Conservation (phyloP, 164 flowering plant species). For the Sedum album region DNA sequence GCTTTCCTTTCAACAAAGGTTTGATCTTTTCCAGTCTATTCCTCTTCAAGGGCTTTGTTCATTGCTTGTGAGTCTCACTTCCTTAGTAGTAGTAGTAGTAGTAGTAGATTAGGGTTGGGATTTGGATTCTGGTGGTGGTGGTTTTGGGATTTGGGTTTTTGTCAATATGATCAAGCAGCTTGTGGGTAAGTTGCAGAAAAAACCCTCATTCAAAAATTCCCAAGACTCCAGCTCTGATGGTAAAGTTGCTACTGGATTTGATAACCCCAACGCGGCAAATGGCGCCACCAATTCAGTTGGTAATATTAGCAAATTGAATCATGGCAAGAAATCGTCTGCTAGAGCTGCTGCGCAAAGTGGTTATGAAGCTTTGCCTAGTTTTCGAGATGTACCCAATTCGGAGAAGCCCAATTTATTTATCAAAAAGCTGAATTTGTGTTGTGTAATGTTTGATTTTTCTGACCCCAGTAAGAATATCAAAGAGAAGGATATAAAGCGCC, state of each 20-base stretch:
- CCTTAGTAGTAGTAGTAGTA: neutral
- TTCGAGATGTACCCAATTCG: slow-evolving; percentile 61
- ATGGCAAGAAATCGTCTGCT: slow-evolving; percentile 37
- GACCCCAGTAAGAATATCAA: slow-evolving; percentile 56
- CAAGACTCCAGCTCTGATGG: slow-evolving; percentile 9
- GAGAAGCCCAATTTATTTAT: slow-evolving; percentile 64
- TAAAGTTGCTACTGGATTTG: neutral
- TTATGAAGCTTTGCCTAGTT: slow-evolving; percentile 63
- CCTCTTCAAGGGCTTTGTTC: neutral
- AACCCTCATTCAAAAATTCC: slow-evolving; percentile 60
- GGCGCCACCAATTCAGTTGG: slow-evolving; percentile 1
- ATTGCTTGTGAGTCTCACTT: neutral
- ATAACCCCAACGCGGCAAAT: no score
- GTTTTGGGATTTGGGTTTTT: no score
- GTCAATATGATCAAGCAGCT: slow-evolving; percentile 70
- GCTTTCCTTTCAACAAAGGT: no score
- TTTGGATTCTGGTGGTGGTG: slow-evolving; percentile 22
- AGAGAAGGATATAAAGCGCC: slow-evolving; percentile 73
- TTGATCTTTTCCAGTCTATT: neutral
- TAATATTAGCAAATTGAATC: slow-evolving; percentile 23
- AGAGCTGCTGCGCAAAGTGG: no score
- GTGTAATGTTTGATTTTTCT: slow-evolving; percentile 63
- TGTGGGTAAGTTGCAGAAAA: slow-evolving; percentile 64
- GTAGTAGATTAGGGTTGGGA: neutral
- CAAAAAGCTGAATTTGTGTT: slow-evolving; percentile 62